Conservation (phyloP, 2,329 filamentous ascomycete genomes). For the Teratosphaeria gauchensis region DNA sequence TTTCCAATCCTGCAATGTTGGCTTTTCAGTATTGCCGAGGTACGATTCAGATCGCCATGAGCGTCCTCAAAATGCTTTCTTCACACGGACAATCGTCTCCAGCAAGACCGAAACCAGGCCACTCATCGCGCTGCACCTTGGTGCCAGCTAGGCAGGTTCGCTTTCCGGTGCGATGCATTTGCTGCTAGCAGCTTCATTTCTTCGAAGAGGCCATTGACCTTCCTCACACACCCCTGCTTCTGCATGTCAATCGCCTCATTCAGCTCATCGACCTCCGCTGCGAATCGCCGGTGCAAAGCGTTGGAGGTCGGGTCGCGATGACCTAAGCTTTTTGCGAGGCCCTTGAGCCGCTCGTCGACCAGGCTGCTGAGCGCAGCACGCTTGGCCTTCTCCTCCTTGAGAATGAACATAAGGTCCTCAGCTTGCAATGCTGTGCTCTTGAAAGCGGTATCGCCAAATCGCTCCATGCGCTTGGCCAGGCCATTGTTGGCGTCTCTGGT, state of each 20-base stretch:
- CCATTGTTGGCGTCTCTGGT: not conserved
- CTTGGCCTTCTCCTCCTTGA: not conserved
- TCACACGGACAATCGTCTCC: no score
- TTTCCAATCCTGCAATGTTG: not conserved
- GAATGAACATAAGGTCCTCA: not conserved
- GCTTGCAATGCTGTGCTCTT: not conserved
- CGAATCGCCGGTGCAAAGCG: not conserved
- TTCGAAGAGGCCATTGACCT: not conserved
- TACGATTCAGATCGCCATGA: no score
- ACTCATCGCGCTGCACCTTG: not conserved
- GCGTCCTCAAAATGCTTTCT: no score
- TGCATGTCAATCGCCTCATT: not conserved
- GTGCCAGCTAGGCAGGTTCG: not conserved
- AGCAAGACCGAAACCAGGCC: no score
- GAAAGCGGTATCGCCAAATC: not conserved
- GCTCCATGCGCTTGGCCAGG: no score
- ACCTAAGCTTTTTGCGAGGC: not conserved
- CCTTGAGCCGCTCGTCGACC: not conserved
- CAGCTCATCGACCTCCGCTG: not conserved
- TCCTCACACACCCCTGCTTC: not conserved
- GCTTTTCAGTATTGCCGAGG: no score
- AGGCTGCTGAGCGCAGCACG: not conserved
- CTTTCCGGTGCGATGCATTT: not conserved
- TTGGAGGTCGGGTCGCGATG: not conserved
- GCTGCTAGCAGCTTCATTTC: not conserved